Evolutionary conservation across 352 stramenopile genomes (phyloP), one percentile per base, ranked within the genome.

Genomic region (Phytophthora boehmeriae): DNA sequence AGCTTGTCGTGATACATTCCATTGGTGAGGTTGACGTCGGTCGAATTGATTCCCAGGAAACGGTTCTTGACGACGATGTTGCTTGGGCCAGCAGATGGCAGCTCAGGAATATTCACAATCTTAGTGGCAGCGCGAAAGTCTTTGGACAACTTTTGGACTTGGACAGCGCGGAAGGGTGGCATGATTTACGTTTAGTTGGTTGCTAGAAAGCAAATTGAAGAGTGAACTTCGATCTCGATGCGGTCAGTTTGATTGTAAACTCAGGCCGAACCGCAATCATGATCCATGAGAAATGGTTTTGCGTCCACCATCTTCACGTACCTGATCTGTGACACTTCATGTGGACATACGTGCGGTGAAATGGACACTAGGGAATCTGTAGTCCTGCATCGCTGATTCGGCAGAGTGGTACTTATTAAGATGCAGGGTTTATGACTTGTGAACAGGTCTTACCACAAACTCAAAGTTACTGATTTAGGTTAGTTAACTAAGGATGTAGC

Each of bases 1-100:
- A 71, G 41, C 13, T 64, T 54, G 9, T 64, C 27, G n/a, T 62
- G 65, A 68, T 82, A 83, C 45, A 54, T 65, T 34, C 73, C 78
- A 45, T 78, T 82, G 17, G 77, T 87, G 50, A 84, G 53, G 56
- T 78, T 83, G 63, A 87, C 56, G 47, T 84, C 72, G 9, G 75
- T 78, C 13, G 66, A 76, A 39, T 82, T 85, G 63, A 82, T 77
- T 5, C 71, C 71, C 27, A 83, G 44, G 46, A 65, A 83, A 22
- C 72, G 66, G 63, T 82, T 84, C 60, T 77, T 61, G 34, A 85
- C 70, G 20, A 84, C 54, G 43, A 82, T 55, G 22, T 54, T 35
- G 22, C 58, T 60, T 16, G 66, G 36, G 0, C 35, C 30, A 4
- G 73, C 58, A 23, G 32, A 66, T 8, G 70, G 63, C 17, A 78